These are phyloP conservation scores for Corymbia calophylla DNA, from an alignment of 441 rosid species.

Conservation along the genomic window DNA sequence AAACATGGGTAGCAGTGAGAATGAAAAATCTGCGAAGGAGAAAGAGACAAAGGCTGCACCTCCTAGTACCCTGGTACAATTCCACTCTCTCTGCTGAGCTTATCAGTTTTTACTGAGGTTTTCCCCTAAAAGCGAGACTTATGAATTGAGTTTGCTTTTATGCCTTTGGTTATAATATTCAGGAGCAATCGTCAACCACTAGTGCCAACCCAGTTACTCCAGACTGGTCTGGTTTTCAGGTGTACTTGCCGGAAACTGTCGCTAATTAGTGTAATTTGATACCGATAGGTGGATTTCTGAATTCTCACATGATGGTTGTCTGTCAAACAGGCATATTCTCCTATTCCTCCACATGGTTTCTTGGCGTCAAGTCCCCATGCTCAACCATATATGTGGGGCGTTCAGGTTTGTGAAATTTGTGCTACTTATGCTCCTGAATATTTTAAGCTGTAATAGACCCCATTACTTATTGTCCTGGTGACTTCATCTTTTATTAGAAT, in stretches of 20 bases:
- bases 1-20: conserved; percentile 68
- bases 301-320: conserved; percentile 9
- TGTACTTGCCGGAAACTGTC: neutral
- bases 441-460: neutral
- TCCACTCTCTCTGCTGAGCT: conserved; percentile 1
- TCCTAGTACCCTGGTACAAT: conserved; percentile 49
- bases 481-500: neutral
- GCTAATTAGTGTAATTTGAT: neutral
- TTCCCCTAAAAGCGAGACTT: neutral
- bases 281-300: neutral
- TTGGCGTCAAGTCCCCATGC: conserved; percentile 94
- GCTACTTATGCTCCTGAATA: neutral
- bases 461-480: neutral
- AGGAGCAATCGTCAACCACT: conserved; percentile 66
- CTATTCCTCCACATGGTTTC: conserved; percentile 91
- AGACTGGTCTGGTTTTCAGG: conserved; percentile 96
- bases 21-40: conserved; percentile 63
- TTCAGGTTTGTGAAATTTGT: conserved; percentile 49
- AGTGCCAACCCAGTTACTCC: conserved; percentile 57
- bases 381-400: conserved; percentile 99
- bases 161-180: conserved; percentile 8
- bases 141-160: neutral
- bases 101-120: neutral
- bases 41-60: conserved; percentile 62
- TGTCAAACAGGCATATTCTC: conserved; percentile 71